Percentiles rank a stretch among this genome's conserved stretches.
Evolutionary conservation across 2,329 filamentous ascomycete genomes (phyloP).

Genomic region (Cadophora sp.): DNA sequence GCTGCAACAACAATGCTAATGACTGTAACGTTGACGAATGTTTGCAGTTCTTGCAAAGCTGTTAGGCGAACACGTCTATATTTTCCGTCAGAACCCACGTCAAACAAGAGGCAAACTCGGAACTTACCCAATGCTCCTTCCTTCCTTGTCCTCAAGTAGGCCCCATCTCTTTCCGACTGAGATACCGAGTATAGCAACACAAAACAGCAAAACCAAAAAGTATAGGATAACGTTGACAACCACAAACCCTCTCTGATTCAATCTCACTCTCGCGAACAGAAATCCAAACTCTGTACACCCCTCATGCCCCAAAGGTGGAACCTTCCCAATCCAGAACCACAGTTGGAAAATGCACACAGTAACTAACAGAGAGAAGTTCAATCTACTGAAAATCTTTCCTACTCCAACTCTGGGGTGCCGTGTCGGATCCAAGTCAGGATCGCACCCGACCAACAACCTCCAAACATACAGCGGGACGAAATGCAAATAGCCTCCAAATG

Average conservation of each 20-base stretch:
- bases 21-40: conserved; percentile 23
- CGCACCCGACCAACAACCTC: conserved; percentile 23
- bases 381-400: conserved; percentile 19
- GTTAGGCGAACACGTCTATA: conserved; percentile 5
- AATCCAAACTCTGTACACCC: conserved; percentile 28
- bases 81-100: neutral
- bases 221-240: conserved; percentile 27
- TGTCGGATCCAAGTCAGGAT: conserved; percentile 27
- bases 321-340: conserved; percentile 30
- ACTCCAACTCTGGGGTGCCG: conserved; percentile 26
- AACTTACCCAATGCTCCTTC: conserved; percentile 15
- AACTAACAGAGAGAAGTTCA: conserved; percentile 29
- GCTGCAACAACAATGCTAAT: conserved; percentile 23
- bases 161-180: conserved; percentile 6
- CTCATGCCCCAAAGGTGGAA: neutral
- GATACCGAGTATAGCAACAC: conserved; percentile 16
- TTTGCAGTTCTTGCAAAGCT: conserved; percentile 20
- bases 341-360: conserved; percentile 29
- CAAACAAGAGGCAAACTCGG: neutral
- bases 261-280: conserved; percentile 27
- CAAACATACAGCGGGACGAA: conserved; percentile 29
- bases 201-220: conserved; percentile 23
- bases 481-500: conserved; percentile 29
- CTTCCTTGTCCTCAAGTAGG: conserved; percentile 6
- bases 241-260: conserved; percentile 24